Percentiles rank a stretch among this genome's conserved stretches.
phyloP scores from a whole-genome alignment of 805 yeast species.

The Candida coleopterorum region DNA sequence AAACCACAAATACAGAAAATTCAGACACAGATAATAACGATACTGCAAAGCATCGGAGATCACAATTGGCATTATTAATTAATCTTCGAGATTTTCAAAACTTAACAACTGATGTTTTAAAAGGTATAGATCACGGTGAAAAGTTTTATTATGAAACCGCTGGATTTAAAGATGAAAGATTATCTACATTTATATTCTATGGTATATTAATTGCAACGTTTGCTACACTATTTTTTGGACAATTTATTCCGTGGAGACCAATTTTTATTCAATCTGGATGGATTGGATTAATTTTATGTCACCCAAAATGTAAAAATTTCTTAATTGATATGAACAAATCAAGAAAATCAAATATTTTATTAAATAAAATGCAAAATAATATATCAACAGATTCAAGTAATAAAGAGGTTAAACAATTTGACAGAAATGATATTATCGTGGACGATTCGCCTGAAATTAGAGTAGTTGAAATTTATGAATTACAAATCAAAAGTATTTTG shows the following conservation, averaged over 20 bases:
- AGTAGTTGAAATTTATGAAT: conserved; percentile 73
- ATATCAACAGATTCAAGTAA: conserved; percentile 16
- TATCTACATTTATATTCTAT: conserved; percentile 55
- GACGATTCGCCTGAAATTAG: conserved; percentile 62
- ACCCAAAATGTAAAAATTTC: conserved; percentile 49
- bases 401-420: conserved; percentile 29
- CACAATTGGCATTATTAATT: conserved; percentile 42
- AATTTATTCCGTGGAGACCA: conserved; percentile 60
- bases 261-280: conserved; percentile 57
- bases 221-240: conserved; percentile 41
- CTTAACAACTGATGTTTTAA: conserved; percentile 50
- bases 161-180: conserved; percentile 65
- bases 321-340: conserved; percentile 15
- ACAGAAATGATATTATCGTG: conserved; percentile 51
- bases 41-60: conserved; percentile 10
- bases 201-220: conserved; percentile 26
- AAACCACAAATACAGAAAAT: conserved; percentile 1
- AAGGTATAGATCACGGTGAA: conserved; percentile 48
- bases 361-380: conserved; percentile 9
- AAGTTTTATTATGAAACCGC: conserved; percentile 56
- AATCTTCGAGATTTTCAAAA: conserved; percentile 75
- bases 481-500: conserved; percentile 60
- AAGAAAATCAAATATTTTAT: conserved; percentile 10
- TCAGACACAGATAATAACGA: conserved; percentile 10
- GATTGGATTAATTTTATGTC: conserved; percentile 47